phyloP scores from a whole-genome alignment of 768 basidiomycete species.

The Lactarius evosmus region DNA sequence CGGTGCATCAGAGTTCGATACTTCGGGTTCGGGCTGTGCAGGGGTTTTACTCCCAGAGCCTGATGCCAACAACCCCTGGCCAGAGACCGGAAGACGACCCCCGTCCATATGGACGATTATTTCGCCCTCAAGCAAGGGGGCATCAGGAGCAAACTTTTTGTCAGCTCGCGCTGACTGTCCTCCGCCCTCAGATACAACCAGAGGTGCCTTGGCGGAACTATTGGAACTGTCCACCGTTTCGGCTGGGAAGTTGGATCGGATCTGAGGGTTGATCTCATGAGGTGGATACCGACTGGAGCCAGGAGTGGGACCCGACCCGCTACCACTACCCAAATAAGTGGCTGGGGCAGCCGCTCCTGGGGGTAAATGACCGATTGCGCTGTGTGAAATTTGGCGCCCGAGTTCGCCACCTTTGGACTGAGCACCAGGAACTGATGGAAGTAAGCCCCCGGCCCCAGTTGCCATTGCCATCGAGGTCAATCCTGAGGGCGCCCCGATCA shows the following conservation, averaged over 20 bases:
- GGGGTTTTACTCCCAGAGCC: neutral
- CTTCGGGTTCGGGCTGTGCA: neutral
- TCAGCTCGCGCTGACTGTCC: neutral
- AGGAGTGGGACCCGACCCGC: neutral
- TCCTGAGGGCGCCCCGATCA: conserved; percentile 8
- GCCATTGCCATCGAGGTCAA: neutral
- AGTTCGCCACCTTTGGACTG: conserved; percentile 1
- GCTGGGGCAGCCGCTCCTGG: conserved; percentile 17
- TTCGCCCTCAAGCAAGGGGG: neutral
- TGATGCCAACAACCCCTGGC: neutral
- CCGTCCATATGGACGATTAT: conserved; percentile 9
- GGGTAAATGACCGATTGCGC: conserved; percentile 7
- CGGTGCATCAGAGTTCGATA: neutral
- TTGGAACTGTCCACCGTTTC: neutral
- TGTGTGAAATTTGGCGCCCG: conserved; percentile 1
- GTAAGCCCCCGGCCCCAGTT: neutral
- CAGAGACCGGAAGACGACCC: conserved; percentile 4
- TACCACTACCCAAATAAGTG: neutral
- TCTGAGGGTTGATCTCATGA: conserved; percentile 12
- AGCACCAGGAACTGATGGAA: neutral
- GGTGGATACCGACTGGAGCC: conserved; percentile 9
- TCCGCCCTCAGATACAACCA: neutral
- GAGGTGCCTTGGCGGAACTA: neutral
- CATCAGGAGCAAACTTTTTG: neutral
- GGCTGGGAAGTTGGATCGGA: neutral